phyloP scores from a whole-genome alignment of 352 stramenopile genomes.

The Paralagenidium karlingii region DNA sequence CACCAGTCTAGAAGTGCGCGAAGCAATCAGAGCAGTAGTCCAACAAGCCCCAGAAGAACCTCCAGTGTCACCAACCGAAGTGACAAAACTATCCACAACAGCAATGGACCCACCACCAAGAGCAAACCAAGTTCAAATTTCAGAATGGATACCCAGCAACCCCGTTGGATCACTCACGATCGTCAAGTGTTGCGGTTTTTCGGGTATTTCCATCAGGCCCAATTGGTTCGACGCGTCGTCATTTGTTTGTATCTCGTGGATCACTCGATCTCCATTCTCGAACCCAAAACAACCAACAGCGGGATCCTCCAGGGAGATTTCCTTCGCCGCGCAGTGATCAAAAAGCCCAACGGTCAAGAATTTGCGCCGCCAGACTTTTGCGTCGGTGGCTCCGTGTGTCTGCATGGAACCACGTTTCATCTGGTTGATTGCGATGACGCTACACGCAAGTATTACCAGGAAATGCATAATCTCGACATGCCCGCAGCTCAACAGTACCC shows the following conservation, averaged over 20 bases:
- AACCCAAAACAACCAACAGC: constrained; percentile 79
- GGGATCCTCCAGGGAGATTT: constrained; percentile 84
- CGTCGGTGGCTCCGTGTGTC: constrained; percentile 53
- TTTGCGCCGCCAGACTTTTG: constrained; percentile 65
- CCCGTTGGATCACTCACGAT: constrained; percentile 50
- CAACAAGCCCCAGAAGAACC: too few species aligned
- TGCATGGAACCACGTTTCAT: constrained; percentile 72
- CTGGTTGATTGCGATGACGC: constrained; percentile 84
- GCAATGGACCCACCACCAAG: constrained; percentile 59
- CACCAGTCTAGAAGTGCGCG: too few species aligned
- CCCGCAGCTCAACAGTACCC: constrained; percentile 50
- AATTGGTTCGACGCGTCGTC: constrained; percentile 39
- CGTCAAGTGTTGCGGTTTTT: constrained; percentile 85
- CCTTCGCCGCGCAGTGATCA: constrained; percentile 49
- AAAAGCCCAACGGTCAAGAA: constrained; percentile 13
- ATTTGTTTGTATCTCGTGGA: constrained; percentile 80
- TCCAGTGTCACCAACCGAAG: too few species aligned
- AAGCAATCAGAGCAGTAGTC: too few species aligned
- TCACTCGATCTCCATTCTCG: constrained; percentile 73
- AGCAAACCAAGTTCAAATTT: too few species aligned
- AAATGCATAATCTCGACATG: constrained; percentile 17
- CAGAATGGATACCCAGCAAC: too few species aligned
- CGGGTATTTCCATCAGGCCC: constrained; percentile 69
- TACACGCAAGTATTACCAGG: constrained; percentile 72
- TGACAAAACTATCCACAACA: not conserved